Conservation (phyloP, 768 basidiomycete species). For the Exidia glandulosa region DNA sequence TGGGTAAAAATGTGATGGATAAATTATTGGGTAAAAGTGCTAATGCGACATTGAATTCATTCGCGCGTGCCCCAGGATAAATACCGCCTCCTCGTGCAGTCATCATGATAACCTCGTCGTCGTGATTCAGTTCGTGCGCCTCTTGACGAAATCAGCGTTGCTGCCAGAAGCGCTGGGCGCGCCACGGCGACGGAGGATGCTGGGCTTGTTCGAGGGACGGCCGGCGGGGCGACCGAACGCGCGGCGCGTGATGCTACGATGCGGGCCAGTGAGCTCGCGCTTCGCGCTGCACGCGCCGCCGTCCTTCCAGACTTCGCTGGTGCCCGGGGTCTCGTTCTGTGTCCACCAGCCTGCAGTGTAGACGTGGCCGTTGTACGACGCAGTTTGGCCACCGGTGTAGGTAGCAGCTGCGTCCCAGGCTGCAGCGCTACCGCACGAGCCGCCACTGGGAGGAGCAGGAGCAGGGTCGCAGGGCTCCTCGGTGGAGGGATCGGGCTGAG, state of each 20-base stretch:
- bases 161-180: too few species aligned
- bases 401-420: neutral
- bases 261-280: neutral
- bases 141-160: neutral
- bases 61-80: neutral
- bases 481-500: constrained; percentile 6
- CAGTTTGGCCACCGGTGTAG: neutral
- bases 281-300: neutral
- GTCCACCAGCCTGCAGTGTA: too few species aligned
- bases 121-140: neutral
- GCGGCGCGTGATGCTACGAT: neutral
- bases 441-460: neutral
- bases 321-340: too few species aligned
- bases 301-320: neutral
- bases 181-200: neutral
- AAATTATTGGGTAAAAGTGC: neutral
- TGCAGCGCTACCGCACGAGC: neutral
- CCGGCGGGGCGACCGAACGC: neutral
- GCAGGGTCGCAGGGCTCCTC: neutral
- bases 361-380: constrained; percentile 16
- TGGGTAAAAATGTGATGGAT: neutral
- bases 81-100: too few species aligned
- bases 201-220: neutral
- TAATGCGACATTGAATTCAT: neutral
- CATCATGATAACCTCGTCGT: neutral